Percentiles rank a stretch among this genome's conserved stretches.
Conservation (phyloP, 768 basidiomycete genomes). For the Tremella yokohamensis region DNA sequence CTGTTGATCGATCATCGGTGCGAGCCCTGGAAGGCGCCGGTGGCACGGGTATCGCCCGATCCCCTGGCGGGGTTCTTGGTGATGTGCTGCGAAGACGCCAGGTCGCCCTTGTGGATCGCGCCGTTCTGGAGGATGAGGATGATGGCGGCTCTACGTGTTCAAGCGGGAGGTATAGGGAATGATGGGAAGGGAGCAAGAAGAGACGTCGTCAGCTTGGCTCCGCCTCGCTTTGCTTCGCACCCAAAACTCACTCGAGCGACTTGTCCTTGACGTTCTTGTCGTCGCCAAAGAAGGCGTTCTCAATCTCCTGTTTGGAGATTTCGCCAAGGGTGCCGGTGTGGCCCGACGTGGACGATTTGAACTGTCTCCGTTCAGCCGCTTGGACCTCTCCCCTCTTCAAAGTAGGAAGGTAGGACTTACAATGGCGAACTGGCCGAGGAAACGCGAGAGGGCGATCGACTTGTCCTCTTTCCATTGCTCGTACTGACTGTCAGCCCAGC, state of each 20-base stretch:
- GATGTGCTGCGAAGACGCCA: constrained; percentile 23
- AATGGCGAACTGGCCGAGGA: constrained; percentile 40
- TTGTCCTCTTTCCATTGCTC: constrained; percentile 42
- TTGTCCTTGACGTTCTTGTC: constrained; percentile 45
- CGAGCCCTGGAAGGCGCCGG: constrained; percentile 20
- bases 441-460: constrained; percentile 41
- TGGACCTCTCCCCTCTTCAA: not conserved
- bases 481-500: constrained; percentile 26
- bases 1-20: constrained; percentile 22
- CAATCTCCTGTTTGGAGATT: constrained; percentile 42
- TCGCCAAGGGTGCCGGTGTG: constrained; percentile 44
- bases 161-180: constrained; percentile 6
- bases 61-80: constrained; percentile 40
- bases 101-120: constrained; percentile 29
- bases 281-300: constrained; percentile 45
- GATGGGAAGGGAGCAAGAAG: not conserved
- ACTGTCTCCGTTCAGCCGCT: not conserved
- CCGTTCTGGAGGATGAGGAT: constrained; percentile 40
- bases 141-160: constrained; percentile 39
- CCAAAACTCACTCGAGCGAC: constrained; percentile 40
- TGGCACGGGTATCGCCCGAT: constrained; percentile 18
- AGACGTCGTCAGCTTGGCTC: not conserved
- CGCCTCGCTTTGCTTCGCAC: not conserved
- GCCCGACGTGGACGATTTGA: constrained; percentile 20
- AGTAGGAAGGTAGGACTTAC: constrained; percentile 23